Evolutionary conservation across 345 rosid species (phyloP), one percentile per base, ranked within the genome.

Genomic region (Eucalyptus curtisii): DNA sequence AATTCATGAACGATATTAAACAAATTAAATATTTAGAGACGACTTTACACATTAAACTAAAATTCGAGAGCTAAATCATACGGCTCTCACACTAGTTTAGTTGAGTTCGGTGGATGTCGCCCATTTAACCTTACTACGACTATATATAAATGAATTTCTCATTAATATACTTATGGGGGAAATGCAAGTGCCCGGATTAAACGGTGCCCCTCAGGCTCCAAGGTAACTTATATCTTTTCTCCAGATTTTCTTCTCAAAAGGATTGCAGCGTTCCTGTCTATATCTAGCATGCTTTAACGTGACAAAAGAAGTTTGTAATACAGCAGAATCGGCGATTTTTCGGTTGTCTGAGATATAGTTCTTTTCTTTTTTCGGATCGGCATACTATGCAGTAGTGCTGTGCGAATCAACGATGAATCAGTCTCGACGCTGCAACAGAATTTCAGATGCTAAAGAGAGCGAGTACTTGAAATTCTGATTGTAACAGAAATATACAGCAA

Each of bases 1-100:
- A 16, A 0, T 31, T 17, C 7, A 17, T 1, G 0, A 0, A 9
- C 0, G 1, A 8, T 0, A 33, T 9, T 17, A 5, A 31, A 68
- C 22, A 2, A 0, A 33, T 27, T 61, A 61, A 61, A 49, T 13
- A 1, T 13, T 13, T 30, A 30, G 2, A 2, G 4, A 13, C 2
- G 1, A 61, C 8, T 4, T 61, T 61, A 1, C 2, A 12, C 14
- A 12, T 4, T 12, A 2, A 3, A 4, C 4, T 13, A 27, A 13
- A 27, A 13, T 61, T 61, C 1, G 6, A 3, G 17, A 4, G 13
- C 4, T 1, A 37, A n/a, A n/a, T n/a, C n/a, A n/a, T n/a, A n/a
- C 22, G 8, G 8, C 19, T 52, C 57, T 52, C 57, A 5, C 14
- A 5, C 4, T 59, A 12, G 8, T 59, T 27, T 27, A 1, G 66